Evolutionary conservation across 108 stramenopile genomes (phyloP).

Genomic region (Cyclotella cryptica): DNA sequence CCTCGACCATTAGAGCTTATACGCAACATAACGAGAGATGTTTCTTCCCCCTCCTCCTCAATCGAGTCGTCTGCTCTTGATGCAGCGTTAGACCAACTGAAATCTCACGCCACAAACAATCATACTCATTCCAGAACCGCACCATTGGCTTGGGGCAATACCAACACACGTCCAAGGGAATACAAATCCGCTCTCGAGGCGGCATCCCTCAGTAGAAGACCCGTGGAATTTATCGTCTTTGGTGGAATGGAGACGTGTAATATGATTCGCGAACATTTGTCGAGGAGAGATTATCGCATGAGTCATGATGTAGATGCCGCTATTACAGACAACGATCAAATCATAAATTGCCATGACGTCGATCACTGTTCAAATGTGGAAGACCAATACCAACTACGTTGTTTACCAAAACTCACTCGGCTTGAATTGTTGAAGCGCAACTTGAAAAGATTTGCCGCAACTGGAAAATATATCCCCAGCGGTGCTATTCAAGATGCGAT

Average conservation of each 20-base stretch:
- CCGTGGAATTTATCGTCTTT: slow-evolving; percentile 75
- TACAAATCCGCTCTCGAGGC: slow-evolving; percentile 68
- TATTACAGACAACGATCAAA: neutral
- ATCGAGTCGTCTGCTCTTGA: slow-evolving; percentile 46
- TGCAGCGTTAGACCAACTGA: slow-evolving; percentile 27
- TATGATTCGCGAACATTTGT: slow-evolving; percentile 41
- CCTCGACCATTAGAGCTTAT: slow-evolving; percentile 43
- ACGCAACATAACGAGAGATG: slow-evolving; percentile 3
- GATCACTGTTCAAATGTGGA: neutral
- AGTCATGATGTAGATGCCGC: neutral
- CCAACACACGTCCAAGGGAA: slow-evolving; percentile 76
- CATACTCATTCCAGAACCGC: slow-evolving; percentile 17
- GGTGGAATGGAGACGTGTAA: slow-evolving; percentile 56
- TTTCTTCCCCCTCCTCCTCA: neutral
- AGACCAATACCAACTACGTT: neutral
- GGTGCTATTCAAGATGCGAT: slow-evolving; percentile 68
- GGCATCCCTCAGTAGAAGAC: slow-evolving; percentile 59
- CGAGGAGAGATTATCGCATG: slow-evolving; percentile 37
- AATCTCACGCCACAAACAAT: slow-evolving; percentile 19
- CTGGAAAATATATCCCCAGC: slow-evolving; percentile 78
- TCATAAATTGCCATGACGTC: no score
- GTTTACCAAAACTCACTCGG: slow-evolving; percentile 53
- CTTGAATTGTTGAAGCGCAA: slow-evolving; percentile 61
- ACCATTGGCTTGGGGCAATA: slow-evolving; percentile 79
- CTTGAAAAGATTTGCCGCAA: slow-evolving; percentile 57